Evolutionary conservation across 23 red algal genomes (phyloP).

Genomic region (Gracilaria domingensis): DNA sequence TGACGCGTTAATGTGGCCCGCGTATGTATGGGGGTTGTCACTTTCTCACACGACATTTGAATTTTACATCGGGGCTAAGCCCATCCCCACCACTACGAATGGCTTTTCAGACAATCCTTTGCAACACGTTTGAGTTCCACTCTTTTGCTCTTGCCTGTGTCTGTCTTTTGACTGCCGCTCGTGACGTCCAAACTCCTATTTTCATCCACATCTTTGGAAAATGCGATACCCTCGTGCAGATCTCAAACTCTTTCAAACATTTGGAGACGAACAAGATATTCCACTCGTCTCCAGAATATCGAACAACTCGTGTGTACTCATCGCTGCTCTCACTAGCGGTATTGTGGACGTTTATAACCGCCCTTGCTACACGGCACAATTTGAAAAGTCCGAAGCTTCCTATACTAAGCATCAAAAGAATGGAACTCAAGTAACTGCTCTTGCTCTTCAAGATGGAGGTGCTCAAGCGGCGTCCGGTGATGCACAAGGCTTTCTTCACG

Average conservation of each 20-base stretch:
- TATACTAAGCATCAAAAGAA: not conserved
- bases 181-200: not conserved
- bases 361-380: not conserved
- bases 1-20: not conserved
- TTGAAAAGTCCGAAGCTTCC: not conserved
- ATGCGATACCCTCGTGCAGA: not conserved
- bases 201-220: not conserved
- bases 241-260: constrained; percentile 25
- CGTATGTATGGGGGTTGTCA: not conserved
- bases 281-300: constrained; percentile 17
- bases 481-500: not conserved
- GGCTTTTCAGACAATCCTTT: not conserved
- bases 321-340: not conserved
- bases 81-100: not conserved
- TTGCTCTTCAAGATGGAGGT: constrained; percentile 35
- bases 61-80: not conserved
- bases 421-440: not conserved
- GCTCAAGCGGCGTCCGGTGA: constrained; percentile 28
- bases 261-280: constrained; percentile 7
- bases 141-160: not conserved
- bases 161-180: not conserved
- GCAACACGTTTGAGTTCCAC: not conserved
- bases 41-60: not conserved
- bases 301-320: constrained; percentile 9
- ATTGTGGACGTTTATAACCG: constrained; percentile 7